phyloP scores from a whole-genome alignment of 2,329 filamentous ascomycete genomes.

The Fonsecaea nubica region DNA sequence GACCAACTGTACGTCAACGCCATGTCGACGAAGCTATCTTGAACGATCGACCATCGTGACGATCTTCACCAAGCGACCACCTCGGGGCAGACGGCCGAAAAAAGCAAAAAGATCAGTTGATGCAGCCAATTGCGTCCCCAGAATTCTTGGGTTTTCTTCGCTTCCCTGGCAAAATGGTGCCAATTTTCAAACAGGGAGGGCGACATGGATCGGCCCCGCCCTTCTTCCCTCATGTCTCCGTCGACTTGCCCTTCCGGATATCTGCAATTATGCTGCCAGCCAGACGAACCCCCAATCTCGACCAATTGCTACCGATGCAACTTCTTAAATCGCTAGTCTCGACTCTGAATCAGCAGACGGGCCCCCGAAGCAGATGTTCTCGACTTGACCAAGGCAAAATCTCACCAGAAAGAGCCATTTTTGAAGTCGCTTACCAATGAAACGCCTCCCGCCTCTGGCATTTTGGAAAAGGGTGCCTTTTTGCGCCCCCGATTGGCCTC shows the following conservation, averaged over 20 bases:
- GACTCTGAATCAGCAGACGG: slow-evolving; percentile 25
- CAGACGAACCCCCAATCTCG: slow-evolving; percentile 4
- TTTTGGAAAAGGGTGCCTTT: slow-evolving; percentile 29
- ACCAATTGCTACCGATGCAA: slow-evolving; percentile 26
- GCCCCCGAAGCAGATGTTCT: slow-evolving; percentile 6
- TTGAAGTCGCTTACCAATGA: slow-evolving; percentile 27
- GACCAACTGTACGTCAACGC: slow-evolving; percentile 26
- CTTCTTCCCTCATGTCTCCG: slow-evolving; percentile 26
- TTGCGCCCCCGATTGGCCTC: slow-evolving; percentile 30
- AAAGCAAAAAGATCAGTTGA: slow-evolving; percentile 21
- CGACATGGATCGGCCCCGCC: slow-evolving; percentile 38
- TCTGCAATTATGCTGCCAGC: slow-evolving; percentile 5
- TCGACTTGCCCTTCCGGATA: slow-evolving; percentile 11
- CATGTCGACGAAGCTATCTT: slow-evolving; percentile 11
- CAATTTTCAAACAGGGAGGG: slow-evolving; percentile 19
- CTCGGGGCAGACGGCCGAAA: slow-evolving; percentile 16
- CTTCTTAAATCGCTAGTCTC: slow-evolving; percentile 13
- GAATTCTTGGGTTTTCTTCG: slow-evolving; percentile 23
- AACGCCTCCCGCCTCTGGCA: slow-evolving; percentile 7
- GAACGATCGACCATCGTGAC: slow-evolving; percentile 25
- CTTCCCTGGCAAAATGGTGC: slow-evolving; percentile 15
- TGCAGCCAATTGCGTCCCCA: slow-evolving; percentile 27
- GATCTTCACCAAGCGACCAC: slow-evolving; percentile 24
- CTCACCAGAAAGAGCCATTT: slow-evolving; percentile 23
- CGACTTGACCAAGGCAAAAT: slow-evolving; percentile 14